These are phyloP conservation scores for Fusarium napiforme DNA, from an alignment of 2,329 filamentous ascomycete genomes.

Conservation along the genomic window DNA sequence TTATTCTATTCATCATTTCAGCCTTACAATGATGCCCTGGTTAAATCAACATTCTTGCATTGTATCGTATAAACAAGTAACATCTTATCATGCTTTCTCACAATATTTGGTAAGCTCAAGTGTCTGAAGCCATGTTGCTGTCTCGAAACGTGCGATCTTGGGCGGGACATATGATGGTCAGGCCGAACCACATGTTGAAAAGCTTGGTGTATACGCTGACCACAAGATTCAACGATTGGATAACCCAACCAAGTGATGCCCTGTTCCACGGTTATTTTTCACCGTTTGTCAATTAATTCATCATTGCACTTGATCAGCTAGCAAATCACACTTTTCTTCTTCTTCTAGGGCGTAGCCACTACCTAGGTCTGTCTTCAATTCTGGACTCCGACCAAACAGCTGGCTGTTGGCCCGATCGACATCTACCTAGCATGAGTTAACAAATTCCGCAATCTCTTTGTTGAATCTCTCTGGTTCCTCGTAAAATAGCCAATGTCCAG, in stretches of 20 bases:
- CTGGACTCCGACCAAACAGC: not conserved
- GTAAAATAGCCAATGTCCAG: conserved; percentile 45
- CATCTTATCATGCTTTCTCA: not conserved
- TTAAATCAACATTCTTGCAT: not conserved
- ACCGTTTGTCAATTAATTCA: not conserved
- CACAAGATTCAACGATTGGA: not conserved
- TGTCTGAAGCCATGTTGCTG: not conserved
- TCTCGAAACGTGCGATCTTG: not conserved
- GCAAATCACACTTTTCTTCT: not conserved
- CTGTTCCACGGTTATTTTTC: not conserved
- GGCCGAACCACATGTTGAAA: not conserved
- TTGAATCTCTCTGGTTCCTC: conserved; percentile 44
- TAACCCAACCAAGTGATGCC: not conserved
- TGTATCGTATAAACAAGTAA: not conserved
- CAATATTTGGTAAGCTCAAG: not conserved
- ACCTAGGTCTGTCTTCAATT: not conserved
- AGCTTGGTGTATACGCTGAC: not conserved
- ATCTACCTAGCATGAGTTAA: conserved; percentile 19
- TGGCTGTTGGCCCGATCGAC: not conserved
- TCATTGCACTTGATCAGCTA: not conserved
- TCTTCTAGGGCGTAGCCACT: not conserved
- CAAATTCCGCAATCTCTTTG: conserved; percentile 39
- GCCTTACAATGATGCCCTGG: conserved; percentile 6
- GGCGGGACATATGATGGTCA: not conserved
- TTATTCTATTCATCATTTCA: conserved; percentile 13